Percentiles rank a stretch among this genome's conserved stretches.
Conservation (phyloP, 345 rosid species). For the Eucalyptus curtisii region DNA sequence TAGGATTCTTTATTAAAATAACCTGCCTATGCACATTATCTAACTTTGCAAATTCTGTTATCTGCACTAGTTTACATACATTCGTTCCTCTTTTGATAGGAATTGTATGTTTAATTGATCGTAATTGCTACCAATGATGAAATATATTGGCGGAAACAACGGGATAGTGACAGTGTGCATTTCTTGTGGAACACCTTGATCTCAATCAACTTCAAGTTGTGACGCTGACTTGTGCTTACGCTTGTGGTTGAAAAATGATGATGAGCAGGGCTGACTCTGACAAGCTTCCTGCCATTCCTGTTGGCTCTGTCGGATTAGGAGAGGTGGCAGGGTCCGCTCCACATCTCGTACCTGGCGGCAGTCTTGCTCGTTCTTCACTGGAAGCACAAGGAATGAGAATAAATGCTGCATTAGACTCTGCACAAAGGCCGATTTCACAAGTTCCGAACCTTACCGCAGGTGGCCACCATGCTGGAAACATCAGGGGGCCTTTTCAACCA, state of each 20-base stretch:
- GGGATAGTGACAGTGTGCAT: background rate
- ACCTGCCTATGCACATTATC: background rate
- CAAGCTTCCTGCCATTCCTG: background rate
- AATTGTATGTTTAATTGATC: background rate
- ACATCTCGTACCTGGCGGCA: background rate
- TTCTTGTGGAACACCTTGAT: background rate
- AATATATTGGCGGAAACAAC: background rate
- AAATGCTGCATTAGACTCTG: background rate
- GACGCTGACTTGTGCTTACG: background rate
- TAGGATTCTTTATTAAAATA: background rate
- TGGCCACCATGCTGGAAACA: background rate
- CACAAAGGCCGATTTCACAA: background rate
- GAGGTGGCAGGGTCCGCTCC: background rate
- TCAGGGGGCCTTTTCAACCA: background rate
- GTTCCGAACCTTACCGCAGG: background rate
- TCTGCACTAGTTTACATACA: background rate
- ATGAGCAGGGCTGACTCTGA: background rate
- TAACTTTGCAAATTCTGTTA: background rate
- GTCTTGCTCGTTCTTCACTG: background rate
- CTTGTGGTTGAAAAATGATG: background rate
- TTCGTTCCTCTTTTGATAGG: background rate
- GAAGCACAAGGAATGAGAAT: background rate
- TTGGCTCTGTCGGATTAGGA: background rate
- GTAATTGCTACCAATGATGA: background rate
- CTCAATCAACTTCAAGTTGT: background rate